phyloP scores from a whole-genome alignment of 192 early-diverging fungal genomes.

The Coemansia sp. region DNA sequence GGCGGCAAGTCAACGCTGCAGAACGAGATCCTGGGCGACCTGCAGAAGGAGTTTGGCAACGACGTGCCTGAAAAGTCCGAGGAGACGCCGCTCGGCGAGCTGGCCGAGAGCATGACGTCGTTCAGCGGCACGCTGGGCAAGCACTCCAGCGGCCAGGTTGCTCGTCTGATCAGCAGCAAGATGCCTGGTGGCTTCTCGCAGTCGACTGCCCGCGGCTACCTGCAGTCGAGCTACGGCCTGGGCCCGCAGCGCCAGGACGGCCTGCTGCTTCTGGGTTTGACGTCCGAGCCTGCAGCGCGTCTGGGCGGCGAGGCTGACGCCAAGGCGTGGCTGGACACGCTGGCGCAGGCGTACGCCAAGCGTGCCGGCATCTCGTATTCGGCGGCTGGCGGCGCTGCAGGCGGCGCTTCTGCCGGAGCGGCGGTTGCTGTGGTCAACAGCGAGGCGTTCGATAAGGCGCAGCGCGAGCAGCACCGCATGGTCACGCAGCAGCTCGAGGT shows the following conservation, averaged over 20 bases:
- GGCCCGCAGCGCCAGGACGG: constrained; percentile 79
- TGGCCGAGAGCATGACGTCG: background rate
- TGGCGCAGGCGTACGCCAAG: constrained; percentile 74
- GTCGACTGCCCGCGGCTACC: background rate
- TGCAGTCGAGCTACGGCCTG: background rate
- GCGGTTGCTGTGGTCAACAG: constrained; percentile 76
- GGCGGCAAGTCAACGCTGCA: background rate
- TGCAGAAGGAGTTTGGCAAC: background rate
- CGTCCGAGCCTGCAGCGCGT: background rate
- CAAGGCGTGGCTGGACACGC: constrained; percentile 82
- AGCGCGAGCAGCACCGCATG: constrained; percentile 74
- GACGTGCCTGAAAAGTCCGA: background rate
- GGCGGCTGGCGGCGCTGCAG: constrained; percentile 51
- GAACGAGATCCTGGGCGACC: background rate
- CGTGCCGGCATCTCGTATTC: constrained; percentile 72
- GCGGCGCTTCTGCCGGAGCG: constrained; percentile 8
- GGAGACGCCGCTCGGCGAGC: background rate
- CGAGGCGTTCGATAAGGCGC: constrained; percentile 85
- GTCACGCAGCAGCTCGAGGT: constrained; percentile 85
- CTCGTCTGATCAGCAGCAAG: background rate
- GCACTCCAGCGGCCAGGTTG: constrained; percentile 19
- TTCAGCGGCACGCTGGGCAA: constrained; percentile 73
- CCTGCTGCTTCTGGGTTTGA: constrained; percentile 76
- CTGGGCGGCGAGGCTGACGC: constrained; percentile 72
- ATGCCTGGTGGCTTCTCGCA: constrained; percentile 54